Base-by-base conservation (phyloP, 192 early-diverging fungal species). In the Entomortierella beljakovae region DNA sequence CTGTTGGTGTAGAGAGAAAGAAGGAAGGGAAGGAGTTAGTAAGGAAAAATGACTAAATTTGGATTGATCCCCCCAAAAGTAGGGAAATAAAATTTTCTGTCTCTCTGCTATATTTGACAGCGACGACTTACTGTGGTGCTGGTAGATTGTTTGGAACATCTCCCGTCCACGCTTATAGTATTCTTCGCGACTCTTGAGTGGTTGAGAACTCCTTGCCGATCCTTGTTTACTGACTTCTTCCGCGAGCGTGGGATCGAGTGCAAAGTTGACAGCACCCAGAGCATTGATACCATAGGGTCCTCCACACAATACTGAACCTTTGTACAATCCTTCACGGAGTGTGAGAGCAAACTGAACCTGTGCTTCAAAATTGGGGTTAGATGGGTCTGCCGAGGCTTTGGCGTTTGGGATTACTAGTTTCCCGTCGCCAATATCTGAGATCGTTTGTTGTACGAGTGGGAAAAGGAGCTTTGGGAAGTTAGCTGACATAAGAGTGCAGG, bases 211-310 rank as follows among this genome's bases (percentile, higher is more conserved):
- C 9, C 73, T 65, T 15, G 69, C 33, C 10, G 73, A 55, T 3
- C 73, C 73, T 43, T 56, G 42, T 2, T 9, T 38, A 37, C 63
- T 77, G 18, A 77, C 73, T 1, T 65, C 65, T 1, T 43, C 54
- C 0, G 63, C 49, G 0, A 77, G 46, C 15, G 62, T 55, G 2
- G 66, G 61, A 34, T 57, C 61, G 15, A 77, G 34, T 11, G 73
- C 73, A 52, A 49, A 58, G 49, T 68, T 69, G 25, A 77, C 53
- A 7, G 73, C 73, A n/a, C 73, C 73, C 23, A 77, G 55, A 1
- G 73, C 73, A 43, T 77, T 77, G 61, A 77, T 77, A 6, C 65
- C 59, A 40, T 77, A 77, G 26, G 73, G 73, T 37, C 73, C 73
- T 13, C 73, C 73, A 22, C 65, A 64, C 16, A 77, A 34, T 15